phyloP scores from a whole-genome alignment of 352 stramenopile genomes.

The Phytophthora pluvialis region DNA sequence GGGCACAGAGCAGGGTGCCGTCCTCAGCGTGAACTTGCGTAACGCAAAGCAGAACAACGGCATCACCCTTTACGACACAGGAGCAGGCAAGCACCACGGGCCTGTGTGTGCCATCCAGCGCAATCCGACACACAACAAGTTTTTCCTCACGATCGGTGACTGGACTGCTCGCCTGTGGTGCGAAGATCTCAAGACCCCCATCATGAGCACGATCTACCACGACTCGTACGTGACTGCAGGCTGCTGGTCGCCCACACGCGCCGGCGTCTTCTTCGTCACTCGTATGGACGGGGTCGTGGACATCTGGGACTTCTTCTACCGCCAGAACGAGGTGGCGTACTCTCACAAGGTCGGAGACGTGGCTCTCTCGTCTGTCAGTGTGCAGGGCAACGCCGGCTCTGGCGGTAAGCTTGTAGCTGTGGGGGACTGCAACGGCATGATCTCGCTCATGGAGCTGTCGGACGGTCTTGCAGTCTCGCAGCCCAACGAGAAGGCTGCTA shows the following conservation, averaged over 20 bases:
- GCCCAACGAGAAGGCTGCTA: slow-evolving; percentile 94
- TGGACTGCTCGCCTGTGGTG: slow-evolving; percentile 97
- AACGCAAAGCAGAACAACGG: slow-evolving; percentile 98
- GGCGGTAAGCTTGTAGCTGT: slow-evolving; percentile 95
- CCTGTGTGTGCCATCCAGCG: slow-evolving; percentile 96
- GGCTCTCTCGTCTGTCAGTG: slow-evolving; percentile 91
- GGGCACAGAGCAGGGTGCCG: slow-evolving; percentile 96
- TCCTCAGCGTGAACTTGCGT: slow-evolving; percentile 94
- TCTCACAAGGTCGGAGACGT: slow-evolving; percentile 96
- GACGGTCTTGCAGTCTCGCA: slow-evolving; percentile 91
- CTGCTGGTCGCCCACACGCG: slow-evolving; percentile 96
- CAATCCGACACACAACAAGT: slow-evolving; percentile 98
- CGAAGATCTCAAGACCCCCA: slow-evolving; percentile 97
- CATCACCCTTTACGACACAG: slow-evolving; percentile 96
- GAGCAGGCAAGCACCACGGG: slow-evolving; percentile 94
- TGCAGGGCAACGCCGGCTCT: slow-evolving; percentile 91
- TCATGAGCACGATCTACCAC: slow-evolving; percentile 98
- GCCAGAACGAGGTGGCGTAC: slow-evolving; percentile 97
- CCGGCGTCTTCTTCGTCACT: slow-evolving; percentile 97
- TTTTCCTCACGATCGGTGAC: slow-evolving; percentile 97
- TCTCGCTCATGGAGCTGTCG: slow-evolving; percentile 96
- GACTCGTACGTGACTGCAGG: slow-evolving; percentile 95
- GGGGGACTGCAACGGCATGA: slow-evolving; percentile 95
- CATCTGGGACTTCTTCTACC: slow-evolving; percentile 98
- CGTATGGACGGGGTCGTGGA: slow-evolving; percentile 97